These are phyloP conservation scores for Erodium texanum DNA, from an alignment of 441 rosid species.

Conservation along the genomic window DNA sequence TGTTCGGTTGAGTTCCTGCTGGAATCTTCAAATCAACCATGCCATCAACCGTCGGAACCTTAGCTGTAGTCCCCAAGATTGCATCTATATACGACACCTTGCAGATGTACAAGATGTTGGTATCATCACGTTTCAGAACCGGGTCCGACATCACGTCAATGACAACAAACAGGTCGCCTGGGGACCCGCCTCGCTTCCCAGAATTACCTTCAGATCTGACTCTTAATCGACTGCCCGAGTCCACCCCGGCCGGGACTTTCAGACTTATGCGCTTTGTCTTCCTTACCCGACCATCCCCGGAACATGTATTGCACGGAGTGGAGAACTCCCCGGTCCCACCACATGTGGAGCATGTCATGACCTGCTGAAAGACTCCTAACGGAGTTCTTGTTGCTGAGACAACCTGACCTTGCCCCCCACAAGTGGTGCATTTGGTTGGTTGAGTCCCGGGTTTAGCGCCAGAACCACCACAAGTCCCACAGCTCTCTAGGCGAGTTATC, in stretches of 20 bases:
- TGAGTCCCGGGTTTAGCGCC: constrained; percentile 85
- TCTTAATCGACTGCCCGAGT: constrained; percentile 84
- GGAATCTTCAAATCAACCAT: constrained; percentile 90
- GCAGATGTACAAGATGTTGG: constrained; percentile 71
- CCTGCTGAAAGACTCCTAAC: constrained; percentile 93
- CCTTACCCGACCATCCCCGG: constrained; percentile 88
- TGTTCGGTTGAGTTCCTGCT: constrained; percentile 85
- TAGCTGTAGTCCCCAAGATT: constrained; percentile 71
- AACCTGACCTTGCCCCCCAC: constrained; percentile 97
- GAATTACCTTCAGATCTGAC: constrained; percentile 91
- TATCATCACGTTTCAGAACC: constrained; percentile 73
- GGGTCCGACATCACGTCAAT: constrained; percentile 83
- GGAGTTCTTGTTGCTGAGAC: constrained; percentile 88
- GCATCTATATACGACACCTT: constrained; percentile 88
- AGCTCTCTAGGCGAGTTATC: constrained; percentile 76
- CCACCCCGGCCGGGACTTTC: constrained; percentile 92
- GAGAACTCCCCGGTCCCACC: constrained; percentile 72
- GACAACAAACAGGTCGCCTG: constrained; percentile 81
- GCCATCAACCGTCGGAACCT: constrained; percentile 90
- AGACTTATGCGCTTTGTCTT: constrained; percentile 79
- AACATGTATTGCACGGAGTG: constrained; percentile 71
- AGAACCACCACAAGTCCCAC: constrained; percentile 79
- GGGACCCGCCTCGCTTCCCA: constrained; percentile 81
- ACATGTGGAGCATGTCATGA: constrained; percentile 76
- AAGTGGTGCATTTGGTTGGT: constrained; percentile 68